A percentile compares a stretch with the other conserved stretches of the same genome.
Evolutionary conservation across 129 eudicot genomes (phyloP).

Genomic region (Rutidosis leptorrhynchoides): DNA sequence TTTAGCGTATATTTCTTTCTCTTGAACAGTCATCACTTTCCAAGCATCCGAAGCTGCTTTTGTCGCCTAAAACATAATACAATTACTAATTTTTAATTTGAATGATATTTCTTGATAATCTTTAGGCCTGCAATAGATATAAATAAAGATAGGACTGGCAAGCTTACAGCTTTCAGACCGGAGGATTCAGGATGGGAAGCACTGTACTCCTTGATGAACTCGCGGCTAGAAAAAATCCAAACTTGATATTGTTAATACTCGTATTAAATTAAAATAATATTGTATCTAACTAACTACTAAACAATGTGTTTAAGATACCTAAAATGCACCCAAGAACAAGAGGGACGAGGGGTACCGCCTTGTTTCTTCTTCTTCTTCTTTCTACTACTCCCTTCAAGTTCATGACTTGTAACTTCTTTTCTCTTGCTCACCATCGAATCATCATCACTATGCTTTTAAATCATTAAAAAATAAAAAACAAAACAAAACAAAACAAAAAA

Average conservation of each 20-base stretch:
- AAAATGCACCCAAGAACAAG: constrained; percentile 87
- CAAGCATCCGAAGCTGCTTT: constrained; percentile 85
- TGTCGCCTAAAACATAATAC: constrained; percentile 51
- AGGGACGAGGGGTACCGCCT: constrained; percentile 65
- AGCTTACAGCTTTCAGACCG: constrained; percentile 71
- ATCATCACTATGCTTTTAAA: constrained; percentile 47
- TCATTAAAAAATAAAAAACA: too few relatives aligned
- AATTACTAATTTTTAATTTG: background rate
- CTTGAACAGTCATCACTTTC: constrained; percentile 71
- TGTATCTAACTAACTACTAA: too few relatives aligned
- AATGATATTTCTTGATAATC: background rate
- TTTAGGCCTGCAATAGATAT: background rate
- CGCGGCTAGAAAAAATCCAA: constrained; percentile 49
- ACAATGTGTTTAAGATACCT: constrained; percentile 40
- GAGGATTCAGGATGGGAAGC: constrained; percentile 87
- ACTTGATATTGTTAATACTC: constrained; percentile 21
- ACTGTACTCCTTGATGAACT: constrained; percentile 75
- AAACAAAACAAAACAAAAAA: too few relatives aligned
- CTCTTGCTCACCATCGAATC: constrained; percentile 46
- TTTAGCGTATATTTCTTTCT: constrained; percentile 64
- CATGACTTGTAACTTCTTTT: constrained; percentile 45
- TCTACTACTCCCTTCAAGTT: constrained; percentile 50
- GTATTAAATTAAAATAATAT: background rate
- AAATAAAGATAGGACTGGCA: constrained; percentile 4
- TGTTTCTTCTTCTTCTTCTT: constrained; percentile 60